These are phyloP conservation scores for Apiosordaria backusii DNA, from an alignment of 495 filamentous ascomycete species.

Conservation along the genomic window DNA sequence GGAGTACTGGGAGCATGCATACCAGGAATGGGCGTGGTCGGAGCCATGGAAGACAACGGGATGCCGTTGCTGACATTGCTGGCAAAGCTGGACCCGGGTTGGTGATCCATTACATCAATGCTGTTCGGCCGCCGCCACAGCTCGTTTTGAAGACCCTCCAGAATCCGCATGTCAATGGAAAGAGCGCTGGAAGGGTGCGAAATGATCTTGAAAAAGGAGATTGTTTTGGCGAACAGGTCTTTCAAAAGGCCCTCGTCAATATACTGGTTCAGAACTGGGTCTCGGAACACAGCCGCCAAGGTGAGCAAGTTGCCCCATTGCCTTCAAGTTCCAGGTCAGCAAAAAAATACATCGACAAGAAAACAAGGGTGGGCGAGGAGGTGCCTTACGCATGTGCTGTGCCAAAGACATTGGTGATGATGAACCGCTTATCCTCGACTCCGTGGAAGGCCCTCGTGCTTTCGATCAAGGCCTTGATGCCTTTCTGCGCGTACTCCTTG, in stretches of 20 bases:
- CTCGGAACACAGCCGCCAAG: slow-evolving; percentile 70
- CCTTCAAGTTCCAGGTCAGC: slow-evolving; percentile 41
- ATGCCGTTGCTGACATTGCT: slow-evolving; percentile 37
- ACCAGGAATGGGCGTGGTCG: slow-evolving; percentile 1
- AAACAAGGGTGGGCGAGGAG: slow-evolving; percentile 17
- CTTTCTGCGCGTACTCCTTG: slow-evolving; percentile 50
- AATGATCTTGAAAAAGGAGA: slow-evolving; percentile 61
- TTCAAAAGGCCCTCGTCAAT: slow-evolving; percentile 51
- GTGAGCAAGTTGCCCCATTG: slow-evolving; percentile 97
- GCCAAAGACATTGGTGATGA: slow-evolving; percentile 92
- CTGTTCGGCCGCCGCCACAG: slow-evolving; percentile 32
- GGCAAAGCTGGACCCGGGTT: slow-evolving; percentile 42
- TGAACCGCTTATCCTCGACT: slow-evolving; percentile 58
- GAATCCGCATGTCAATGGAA: slow-evolving; percentile 61
- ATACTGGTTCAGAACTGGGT: slow-evolving; percentile 51
- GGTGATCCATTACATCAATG: slow-evolving; percentile 19
- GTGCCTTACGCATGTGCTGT: slow-evolving; percentile 88
- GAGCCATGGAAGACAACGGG: slow-evolving; percentile 13
- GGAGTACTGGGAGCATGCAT: not conserved
- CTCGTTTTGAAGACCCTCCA: slow-evolving; percentile 58
- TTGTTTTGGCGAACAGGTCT: slow-evolving; percentile 59
- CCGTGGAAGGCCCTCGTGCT: slow-evolving; percentile 87
- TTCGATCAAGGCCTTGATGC: slow-evolving; percentile 70
- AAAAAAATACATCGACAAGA: not conserved
- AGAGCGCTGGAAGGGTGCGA: slow-evolving; percentile 65